phyloP scores from a whole-genome alignment of 73 alveolate species.

The Uronychia binucleata region DNA sequence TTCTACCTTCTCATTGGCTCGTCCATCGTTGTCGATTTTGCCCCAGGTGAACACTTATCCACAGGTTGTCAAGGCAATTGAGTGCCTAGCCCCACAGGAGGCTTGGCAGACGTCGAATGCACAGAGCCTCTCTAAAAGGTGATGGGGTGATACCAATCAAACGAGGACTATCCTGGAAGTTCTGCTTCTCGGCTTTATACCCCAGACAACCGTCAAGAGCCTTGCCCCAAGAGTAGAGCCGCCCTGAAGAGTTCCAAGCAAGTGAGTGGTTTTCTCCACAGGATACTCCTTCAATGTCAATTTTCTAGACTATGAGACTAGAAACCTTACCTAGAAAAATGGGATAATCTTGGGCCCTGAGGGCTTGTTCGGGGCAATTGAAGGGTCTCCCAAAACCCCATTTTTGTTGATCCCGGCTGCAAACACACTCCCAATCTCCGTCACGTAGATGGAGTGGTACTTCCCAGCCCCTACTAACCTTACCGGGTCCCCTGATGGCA shows the following conservation, averaged over 20 bases:
- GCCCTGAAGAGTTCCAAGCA: slow-evolving; percentile 73
- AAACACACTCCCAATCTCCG: slow-evolving; percentile 2
- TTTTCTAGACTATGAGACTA: not conserved
- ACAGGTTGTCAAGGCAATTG: slow-evolving; percentile 54
- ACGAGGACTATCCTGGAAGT: slow-evolving; percentile 38
- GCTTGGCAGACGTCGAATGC: slow-evolving; percentile 43
- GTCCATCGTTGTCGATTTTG: slow-evolving; percentile 37
- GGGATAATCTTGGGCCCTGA: not conserved
- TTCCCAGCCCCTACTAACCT: slow-evolving; percentile 30
- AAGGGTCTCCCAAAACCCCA: slow-evolving; percentile 30
- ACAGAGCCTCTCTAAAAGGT: not conserved
- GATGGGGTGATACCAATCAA: slow-evolving; percentile 17
- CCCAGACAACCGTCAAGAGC: slow-evolving; percentile 63
- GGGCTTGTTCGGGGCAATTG: not conserved
- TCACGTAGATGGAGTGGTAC: slow-evolving; percentile 20
- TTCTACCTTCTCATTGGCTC: not conserved
- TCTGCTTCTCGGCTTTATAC: slow-evolving; percentile 13
- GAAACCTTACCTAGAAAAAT: not conserved
- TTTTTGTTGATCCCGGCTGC: slow-evolving; percentile 16
- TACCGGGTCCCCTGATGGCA: not conserved
- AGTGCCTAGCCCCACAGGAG: slow-evolving; percentile 33
- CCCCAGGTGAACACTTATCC: slow-evolving; percentile 73
- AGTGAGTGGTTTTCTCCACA: slow-evolving; percentile 71
- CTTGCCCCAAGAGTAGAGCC: slow-evolving; percentile 78
- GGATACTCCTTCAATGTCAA: slow-evolving; percentile 56